Percentiles rank a stretch among this genome's conserved stretches.
These are phyloP conservation scores for Mycosphaerella arachidis DNA, from an alignment of 2,329 filamentous ascomycete genomes.

Conservation along the genomic window DNA sequence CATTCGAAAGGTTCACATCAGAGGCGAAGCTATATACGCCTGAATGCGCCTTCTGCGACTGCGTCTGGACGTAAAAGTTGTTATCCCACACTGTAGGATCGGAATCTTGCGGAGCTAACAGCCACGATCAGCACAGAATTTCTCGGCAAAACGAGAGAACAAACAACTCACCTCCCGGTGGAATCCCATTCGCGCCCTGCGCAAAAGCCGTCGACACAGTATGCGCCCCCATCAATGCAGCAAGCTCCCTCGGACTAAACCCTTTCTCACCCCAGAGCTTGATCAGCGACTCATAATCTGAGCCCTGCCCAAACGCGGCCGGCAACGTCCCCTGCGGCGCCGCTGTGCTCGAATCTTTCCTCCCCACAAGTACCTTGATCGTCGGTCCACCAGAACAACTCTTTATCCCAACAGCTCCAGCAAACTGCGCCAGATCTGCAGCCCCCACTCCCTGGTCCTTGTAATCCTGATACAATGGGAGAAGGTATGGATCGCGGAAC, in stretches of 20 bases:
- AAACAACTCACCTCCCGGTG: conserved; percentile 24
- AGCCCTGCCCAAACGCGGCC: conserved; percentile 36
- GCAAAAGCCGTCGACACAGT: conserved; percentile 45
- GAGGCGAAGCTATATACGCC: conserved; percentile 29
- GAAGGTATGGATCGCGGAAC: conserved; percentile 37
- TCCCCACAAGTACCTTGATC: conserved; percentile 38
- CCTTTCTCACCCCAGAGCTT: conserved; percentile 49
- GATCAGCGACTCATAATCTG: conserved; percentile 38
- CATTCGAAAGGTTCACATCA: conserved; percentile 27
- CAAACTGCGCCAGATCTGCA: conserved; percentile 53
- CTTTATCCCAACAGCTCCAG: conserved; percentile 40
- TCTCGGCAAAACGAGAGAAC: not conserved
- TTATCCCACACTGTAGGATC: conserved; percentile 50
- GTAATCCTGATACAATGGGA: conserved; percentile 35
- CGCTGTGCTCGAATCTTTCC: conserved; percentile 41
- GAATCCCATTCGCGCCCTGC: conserved; percentile 18
- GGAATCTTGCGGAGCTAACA: conserved; percentile 36
- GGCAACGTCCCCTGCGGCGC: conserved; percentile 46
- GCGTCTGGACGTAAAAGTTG: conserved; percentile 43
- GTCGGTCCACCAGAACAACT: conserved; percentile 19
- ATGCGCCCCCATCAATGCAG: conserved; percentile 54
- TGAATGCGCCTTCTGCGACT: conserved; percentile 12
- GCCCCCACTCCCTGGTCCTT: conserved; percentile 36
- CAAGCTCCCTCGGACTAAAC: conserved; percentile 47
- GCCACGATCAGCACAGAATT: not conserved